These are phyloP conservation scores for Drechslerella dactyloides DNA, from an alignment of 2,329 filamentous ascomycete genomes.

Conservation along the genomic window DNA sequence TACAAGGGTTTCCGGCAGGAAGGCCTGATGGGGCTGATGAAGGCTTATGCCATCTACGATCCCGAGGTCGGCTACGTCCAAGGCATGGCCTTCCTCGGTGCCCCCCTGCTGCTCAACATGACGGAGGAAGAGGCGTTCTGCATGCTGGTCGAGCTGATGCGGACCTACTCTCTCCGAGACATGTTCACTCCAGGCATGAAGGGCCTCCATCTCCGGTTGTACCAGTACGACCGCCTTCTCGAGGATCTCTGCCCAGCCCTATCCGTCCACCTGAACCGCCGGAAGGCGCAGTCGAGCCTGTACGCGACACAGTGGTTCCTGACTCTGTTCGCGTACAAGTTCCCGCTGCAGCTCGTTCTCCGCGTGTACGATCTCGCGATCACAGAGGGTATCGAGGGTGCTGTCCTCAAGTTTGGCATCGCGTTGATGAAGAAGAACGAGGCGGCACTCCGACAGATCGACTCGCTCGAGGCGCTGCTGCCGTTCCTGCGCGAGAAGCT, in stretches of 20 bases:
- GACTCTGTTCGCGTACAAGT: slow-evolving; percentile 97
- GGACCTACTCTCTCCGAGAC: slow-evolving; percentile 89
- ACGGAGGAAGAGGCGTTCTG: slow-evolving; percentile 96
- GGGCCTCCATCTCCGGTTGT: slow-evolving; percentile 87
- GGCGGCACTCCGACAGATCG: slow-evolving; percentile 76
- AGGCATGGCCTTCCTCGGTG: slow-evolving; percentile 97
- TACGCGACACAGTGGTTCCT: slow-evolving; percentile 99
- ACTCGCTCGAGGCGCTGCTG: slow-evolving; percentile 88
- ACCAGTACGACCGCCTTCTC: slow-evolving; percentile 90
- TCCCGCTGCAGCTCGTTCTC: slow-evolving; percentile 92
- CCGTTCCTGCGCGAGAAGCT: slow-evolving; percentile 90
- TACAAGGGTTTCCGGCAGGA: slow-evolving; percentile 88
- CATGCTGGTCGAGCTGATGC: slow-evolving; percentile 91
- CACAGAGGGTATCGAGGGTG: slow-evolving; percentile 83
- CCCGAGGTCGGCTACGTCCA: slow-evolving; percentile 95
- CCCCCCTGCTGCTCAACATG: slow-evolving; percentile 98
- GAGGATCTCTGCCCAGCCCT: slow-evolving; percentile 93
- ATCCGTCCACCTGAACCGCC: slow-evolving; percentile 89
- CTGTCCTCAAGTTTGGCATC: slow-evolving; percentile 91
- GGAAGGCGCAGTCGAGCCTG: slow-evolving; percentile 84
- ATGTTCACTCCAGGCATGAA: slow-evolving; percentile 97
- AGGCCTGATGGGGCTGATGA: slow-evolving; percentile 93
- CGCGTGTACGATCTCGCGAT: slow-evolving; percentile 96
- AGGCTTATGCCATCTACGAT: slow-evolving; percentile 94
- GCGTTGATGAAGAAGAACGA: slow-evolving; percentile 96